phyloP scores from a whole-genome alignment of 108 stramenopile genomes.

The Fragilaria radians region DNA sequence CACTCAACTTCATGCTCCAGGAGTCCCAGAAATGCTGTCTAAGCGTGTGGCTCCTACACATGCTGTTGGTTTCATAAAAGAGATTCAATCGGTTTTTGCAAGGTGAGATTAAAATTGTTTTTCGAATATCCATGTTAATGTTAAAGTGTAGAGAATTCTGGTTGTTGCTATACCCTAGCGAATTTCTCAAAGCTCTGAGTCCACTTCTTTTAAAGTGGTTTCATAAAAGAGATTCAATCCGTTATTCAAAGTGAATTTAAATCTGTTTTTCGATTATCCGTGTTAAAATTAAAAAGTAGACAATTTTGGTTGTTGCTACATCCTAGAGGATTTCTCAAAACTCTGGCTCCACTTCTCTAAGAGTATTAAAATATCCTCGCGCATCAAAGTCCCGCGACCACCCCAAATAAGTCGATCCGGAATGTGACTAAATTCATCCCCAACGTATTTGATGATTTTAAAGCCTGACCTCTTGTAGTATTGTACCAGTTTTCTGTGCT shows the following conservation, averaged over 20 bases:
- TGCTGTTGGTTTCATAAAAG: conserved; percentile 48
- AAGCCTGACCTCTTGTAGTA: conserved; percentile 69
- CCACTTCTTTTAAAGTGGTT: no score
- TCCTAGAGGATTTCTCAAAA: conserved; percentile 9
- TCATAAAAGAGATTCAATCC: no score
- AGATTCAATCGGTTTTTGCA: conserved; percentile 36
- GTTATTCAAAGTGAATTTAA: no score
- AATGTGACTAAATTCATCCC: conserved; percentile 66
- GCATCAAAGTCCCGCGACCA: conserved; percentile 80
- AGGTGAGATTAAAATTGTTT: no score
- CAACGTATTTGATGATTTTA: conserved; percentile 69
- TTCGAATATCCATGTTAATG: no score
- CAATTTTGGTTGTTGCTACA: no score
- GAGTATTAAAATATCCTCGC: conserved; percentile 40
- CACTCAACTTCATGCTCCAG: conserved; percentile 47
- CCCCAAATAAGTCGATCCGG: conserved; percentile 86
- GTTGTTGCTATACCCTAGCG: no score
- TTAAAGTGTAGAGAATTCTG: no score
- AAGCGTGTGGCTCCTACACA: conserved; percentile 36
- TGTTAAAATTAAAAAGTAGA: no score
- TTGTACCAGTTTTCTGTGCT: conserved; percentile 68
- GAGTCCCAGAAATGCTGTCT: conserved; percentile 47
- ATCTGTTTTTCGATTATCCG: no score
- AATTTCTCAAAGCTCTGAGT: no score
- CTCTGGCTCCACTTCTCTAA: conserved; percentile 44